Percentiles rank a stretch among this genome's conserved stretches.
phyloP scores from a whole-genome alignment of 2,329 filamentous ascomycete genomes.

The Plectosphaerella sp. region DNA sequence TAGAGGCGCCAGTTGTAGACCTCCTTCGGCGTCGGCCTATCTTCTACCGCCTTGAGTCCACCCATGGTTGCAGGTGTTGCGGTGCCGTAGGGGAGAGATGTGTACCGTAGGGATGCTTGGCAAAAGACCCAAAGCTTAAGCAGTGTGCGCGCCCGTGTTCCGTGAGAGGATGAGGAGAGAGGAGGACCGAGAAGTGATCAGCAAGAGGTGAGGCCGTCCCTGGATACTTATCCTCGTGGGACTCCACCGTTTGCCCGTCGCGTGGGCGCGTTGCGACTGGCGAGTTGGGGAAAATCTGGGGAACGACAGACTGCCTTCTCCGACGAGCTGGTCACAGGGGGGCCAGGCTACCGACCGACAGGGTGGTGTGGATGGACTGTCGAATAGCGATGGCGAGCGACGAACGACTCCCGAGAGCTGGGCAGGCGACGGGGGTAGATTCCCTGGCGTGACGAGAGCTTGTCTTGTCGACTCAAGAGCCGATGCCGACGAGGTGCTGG shows the following conservation, averaged over 20 bases:
- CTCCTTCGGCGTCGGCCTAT: conserved; percentile 50
- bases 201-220: neutral
- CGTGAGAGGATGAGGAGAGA: neutral
- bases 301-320: neutral
- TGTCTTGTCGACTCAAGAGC: neutral
- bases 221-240: conserved; percentile 2
- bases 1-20: conserved; percentile 52
- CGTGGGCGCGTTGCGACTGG: neutral
- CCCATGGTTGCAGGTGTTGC: conserved; percentile 20
- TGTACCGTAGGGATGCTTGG: neutral
- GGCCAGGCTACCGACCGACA: neutral
- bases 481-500: conserved; percentile 2
- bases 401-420: neutral
- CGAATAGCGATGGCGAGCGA: neutral
- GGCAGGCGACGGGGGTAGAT: neutral
- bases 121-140: neutral
- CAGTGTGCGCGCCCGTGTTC: no score
- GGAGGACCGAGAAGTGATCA: neutral
- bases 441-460: neutral
- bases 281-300: conserved; percentile 3
- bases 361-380: neutral
- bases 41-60: conserved; percentile 43
- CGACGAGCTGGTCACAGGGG: neutral
- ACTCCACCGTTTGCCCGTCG: neutral
- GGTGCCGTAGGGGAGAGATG: neutral